Conservation (phyloP, 805 yeast genomes). For the Monosporozyma yasuniensis region DNA sequence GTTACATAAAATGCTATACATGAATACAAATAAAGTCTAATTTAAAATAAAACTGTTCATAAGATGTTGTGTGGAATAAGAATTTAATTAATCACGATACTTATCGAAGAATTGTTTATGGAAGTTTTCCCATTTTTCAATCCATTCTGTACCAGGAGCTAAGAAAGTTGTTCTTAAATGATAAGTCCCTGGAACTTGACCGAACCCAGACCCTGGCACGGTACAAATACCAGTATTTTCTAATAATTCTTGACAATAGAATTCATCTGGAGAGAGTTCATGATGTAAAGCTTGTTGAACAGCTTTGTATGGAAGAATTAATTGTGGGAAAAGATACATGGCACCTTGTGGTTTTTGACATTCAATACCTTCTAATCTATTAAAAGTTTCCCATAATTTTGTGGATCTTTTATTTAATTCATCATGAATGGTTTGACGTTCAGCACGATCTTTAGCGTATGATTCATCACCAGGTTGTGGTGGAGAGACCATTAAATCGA, state of each 20-base stretch:
- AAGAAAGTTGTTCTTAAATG: slow-evolving; percentile 95
- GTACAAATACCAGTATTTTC: slow-evolving; percentile 92
- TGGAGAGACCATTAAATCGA: slow-evolving; percentile 90
- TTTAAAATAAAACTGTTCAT: too few relatives aligned
- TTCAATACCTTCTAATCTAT: slow-evolving; percentile 65
- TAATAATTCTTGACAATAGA: slow-evolving; percentile 76
- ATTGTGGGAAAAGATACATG: slow-evolving; percentile 88
- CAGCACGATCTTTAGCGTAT: slow-evolving; percentile 54
- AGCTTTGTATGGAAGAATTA: slow-evolving; percentile 58
- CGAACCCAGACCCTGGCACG: slow-evolving; percentile 96
- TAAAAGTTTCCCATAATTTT: slow-evolving; percentile 60
- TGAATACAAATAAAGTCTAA: too few relatives aligned
- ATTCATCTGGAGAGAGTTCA: slow-evolving; percentile 68
- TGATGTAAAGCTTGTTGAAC: slow-evolving; percentile 48
- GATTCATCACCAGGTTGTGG: slow-evolving; percentile 74
- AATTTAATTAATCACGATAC: slow-evolving; percentile 32
- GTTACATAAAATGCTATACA: not conserved
- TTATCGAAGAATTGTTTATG: slow-evolving; percentile 61
- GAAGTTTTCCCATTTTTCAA: slow-evolving; percentile 66
- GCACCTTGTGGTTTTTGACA: slow-evolving; percentile 95
- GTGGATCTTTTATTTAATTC: slow-evolving; percentile 58
- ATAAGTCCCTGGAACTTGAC: slow-evolving; percentile 80
- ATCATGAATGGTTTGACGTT: slow-evolving; percentile 51
- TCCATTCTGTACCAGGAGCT: slow-evolving; percentile 92
- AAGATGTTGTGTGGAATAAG: too few relatives aligned